Percentiles rank a stretch among this genome's conserved stretches.
Evolutionary conservation across 2,329 filamentous ascomycete genomes (phyloP).

Genomic region (Gnomoniopsis smithogilvyi): DNA sequence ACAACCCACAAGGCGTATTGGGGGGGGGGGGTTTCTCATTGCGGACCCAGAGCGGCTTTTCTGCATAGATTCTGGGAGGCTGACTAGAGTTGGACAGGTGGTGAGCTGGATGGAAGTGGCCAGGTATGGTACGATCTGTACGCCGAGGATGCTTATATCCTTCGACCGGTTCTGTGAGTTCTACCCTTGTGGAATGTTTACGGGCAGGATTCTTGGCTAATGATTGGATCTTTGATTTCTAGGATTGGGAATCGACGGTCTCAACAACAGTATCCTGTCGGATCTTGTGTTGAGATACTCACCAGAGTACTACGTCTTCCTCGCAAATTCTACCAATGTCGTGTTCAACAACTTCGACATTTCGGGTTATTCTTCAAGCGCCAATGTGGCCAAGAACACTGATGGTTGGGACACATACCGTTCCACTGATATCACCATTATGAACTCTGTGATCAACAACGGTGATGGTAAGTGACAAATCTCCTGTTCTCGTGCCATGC

Average conservation of each 20-base stretch:
- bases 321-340: slow-evolving; percentile 59
- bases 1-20: no score
- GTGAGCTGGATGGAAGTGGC: slow-evolving; percentile 56
- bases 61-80: slow-evolving; percentile 4
- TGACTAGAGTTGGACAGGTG: slow-evolving; percentile 22
- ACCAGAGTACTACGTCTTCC: slow-evolving; percentile 55
- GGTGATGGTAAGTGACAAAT: slow-evolving; percentile 47
- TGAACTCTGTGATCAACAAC: slow-evolving; percentile 62
- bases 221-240: background rate
- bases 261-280: slow-evolving; percentile 53
- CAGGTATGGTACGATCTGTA: slow-evolving; percentile 65
- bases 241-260: slow-evolving; percentile 54
- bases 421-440: slow-evolving; percentile 57
- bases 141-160: slow-evolving; percentile 51
- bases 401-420: slow-evolving; percentile 62
- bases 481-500: no score
- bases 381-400: slow-evolving; percentile 60
- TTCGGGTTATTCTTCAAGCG: slow-evolving; percentile 47
- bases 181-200: background rate
- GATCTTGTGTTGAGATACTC: slow-evolving; percentile 57
- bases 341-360: slow-evolving; percentile 62
- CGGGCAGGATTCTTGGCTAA: background rate
- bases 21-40: no score
- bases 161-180: slow-evolving; percentile 52
- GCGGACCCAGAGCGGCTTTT: background rate